phyloP scores from a whole-genome alignment of 2,329 filamentous ascomycete species.

The Cadophora sp. region DNA sequence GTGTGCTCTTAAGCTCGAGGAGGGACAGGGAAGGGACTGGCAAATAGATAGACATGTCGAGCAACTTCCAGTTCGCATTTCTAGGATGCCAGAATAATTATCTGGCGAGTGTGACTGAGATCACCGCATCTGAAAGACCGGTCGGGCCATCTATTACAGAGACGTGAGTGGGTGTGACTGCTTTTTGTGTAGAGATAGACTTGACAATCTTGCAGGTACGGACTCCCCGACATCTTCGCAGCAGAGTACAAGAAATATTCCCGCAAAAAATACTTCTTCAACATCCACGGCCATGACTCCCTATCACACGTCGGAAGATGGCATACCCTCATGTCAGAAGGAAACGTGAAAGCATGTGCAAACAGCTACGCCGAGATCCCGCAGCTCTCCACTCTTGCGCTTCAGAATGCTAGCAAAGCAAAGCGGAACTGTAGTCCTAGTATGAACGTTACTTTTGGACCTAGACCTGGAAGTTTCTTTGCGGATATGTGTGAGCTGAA shows the following conservation, averaged over 20 bases:
- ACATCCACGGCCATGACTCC: slow-evolving; percentile 20
- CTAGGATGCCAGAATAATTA: slow-evolving; percentile 25
- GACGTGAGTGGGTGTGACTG: neutral
- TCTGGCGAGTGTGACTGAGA: slow-evolving; percentile 17
- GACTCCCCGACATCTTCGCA: slow-evolving; percentile 5
- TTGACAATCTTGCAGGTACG: neutral
- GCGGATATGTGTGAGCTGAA: slow-evolving; percentile 13
- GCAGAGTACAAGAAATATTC: neutral
- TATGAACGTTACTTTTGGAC: slow-evolving; percentile 18
- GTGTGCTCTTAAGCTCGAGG: neutral
- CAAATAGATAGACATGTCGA: slow-evolving; percentile 8
- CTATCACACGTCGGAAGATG: slow-evolving; percentile 20
- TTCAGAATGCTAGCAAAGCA: neutral
- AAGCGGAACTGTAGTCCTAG: neutral
- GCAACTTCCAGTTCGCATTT: slow-evolving; percentile 23
- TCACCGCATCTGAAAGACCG: neutral
- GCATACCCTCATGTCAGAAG: slow-evolving; percentile 3
- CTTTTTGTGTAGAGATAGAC: neutral
- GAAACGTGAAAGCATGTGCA: neutral
- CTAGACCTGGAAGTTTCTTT: slow-evolving; percentile 11
- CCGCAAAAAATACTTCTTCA: slow-evolving; percentile 17
- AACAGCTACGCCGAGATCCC: slow-evolving; percentile 3
- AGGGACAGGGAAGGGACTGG: neutral
- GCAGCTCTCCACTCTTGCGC: neutral
- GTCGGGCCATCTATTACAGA: neutral